Evolutionary conservation across 495 filamentous ascomycete species (phyloP), one percentile per base, ranked within the genome.

Genomic region (Bombardia bombarda): DNA sequence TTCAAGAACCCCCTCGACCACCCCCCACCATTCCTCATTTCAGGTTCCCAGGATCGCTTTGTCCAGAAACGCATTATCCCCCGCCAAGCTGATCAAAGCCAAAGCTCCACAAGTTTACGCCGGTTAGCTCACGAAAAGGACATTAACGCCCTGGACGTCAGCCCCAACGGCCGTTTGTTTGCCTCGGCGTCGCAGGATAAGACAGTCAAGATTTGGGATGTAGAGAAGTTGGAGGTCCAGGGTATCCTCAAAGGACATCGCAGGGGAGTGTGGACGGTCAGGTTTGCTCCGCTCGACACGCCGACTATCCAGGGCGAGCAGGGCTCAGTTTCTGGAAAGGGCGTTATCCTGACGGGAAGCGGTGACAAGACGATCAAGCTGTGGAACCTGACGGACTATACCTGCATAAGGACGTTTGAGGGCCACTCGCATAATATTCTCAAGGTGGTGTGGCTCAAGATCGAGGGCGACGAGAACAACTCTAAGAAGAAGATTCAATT

Each of bases 61-160:
- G 75, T 99, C 47, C 97, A 99, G 63, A 80, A 81, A 43, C 94
- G 92, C 81, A 82, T 89, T 42, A 77, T 86, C 35, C 75, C 65
- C 53, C 48, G 63, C 56, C 33, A 65, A 28, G 42, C 61, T 65
- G 34, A 67, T 70, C 43, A 52, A 56, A 14, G 52, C 63, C 30
- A 52, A 80, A 9, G 49, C 52, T 42, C 40, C 3, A 40, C 87
- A 6, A 52, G 75, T 13, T 93, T 87, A 51, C 95, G 90, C 4
- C 77, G 90, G 25, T 86, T 95, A 63, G 93, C 92, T 2, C 92
- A 99, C 61, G 92, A 99, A 45, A 99, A 97, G 52, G 92, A 99
- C 50, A 99, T 99, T 67, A 99, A 99, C 51, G 87, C 92, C 4
- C 69, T 99, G 14, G 87, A 92, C 43, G 71, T 90, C 25, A 84